Evolutionary conservation across 805 yeast genomes (phyloP).

Genomic region (Cyberlindnera mississippiensis): DNA sequence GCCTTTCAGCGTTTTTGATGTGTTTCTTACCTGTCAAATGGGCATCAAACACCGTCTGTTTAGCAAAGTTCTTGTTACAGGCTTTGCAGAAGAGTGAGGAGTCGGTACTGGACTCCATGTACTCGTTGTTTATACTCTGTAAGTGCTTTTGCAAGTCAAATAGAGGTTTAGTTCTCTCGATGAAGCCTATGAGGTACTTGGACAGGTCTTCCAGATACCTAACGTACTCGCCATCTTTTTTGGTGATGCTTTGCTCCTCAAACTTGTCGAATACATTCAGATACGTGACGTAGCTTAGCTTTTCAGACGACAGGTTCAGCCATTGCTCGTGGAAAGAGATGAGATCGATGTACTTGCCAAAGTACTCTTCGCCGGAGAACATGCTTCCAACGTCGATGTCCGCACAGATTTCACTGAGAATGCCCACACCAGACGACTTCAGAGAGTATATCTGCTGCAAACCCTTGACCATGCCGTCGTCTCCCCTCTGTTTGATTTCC

Average conservation of each 20-base stretch:
- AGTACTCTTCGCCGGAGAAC: slow-evolving; percentile 58
- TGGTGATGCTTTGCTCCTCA: slow-evolving; percentile 24
- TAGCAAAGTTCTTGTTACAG: slow-evolving; percentile 63
- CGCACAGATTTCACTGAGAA: slow-evolving; percentile 48
- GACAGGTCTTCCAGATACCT: slow-evolving; percentile 40
- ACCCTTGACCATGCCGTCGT: slow-evolving; percentile 26
- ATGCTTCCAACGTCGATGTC: slow-evolving; percentile 44
- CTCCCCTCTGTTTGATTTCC: slow-evolving; percentile 28
- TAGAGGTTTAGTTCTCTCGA: slow-evolving; percentile 47
- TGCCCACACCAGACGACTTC: slow-evolving; percentile 20
- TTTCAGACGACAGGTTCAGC: slow-evolving; percentile 40
- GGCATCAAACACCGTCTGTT: slow-evolving; percentile 57
- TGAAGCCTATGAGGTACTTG: slow-evolving; percentile 47
- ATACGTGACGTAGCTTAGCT: slow-evolving; percentile 47
- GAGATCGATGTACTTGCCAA: slow-evolving; percentile 64
- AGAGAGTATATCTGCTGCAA: slow-evolving; percentile 17
- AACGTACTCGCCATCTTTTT: slow-evolving; percentile 24
- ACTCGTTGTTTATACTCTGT: slow-evolving; percentile 14
- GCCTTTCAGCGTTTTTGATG: slow-evolving; percentile 38
- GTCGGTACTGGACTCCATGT: not conserved
- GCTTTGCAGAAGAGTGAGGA: slow-evolving; percentile 48
- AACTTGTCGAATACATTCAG: slow-evolving; percentile 43
- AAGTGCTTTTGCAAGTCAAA: slow-evolving; percentile 33
- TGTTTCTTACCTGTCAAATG: slow-evolving; percentile 80
- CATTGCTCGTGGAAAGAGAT: slow-evolving; percentile 47